Base-by-base conservation (phyloP, 1,284 basidiomycete genomes). In the Macrocystidia cucumis region DNA sequence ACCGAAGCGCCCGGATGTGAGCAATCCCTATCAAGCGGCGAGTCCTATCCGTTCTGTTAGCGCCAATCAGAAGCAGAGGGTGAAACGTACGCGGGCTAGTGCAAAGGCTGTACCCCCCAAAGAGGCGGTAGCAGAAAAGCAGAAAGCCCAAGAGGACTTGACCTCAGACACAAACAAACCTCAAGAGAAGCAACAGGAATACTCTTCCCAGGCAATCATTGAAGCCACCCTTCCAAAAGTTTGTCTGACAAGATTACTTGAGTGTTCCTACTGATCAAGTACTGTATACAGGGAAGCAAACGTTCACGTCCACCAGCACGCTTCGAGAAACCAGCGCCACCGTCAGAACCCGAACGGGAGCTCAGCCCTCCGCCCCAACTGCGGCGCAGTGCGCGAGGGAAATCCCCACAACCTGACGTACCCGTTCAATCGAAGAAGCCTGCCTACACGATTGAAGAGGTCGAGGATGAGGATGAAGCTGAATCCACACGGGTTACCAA, bases 171-270 rank as follows among this genome's bases (percentile, higher is more conserved):
- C n/a, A n/a, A n/a, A n/a, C n/a, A n/a, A n/a, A n/a, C n/a, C n/a
- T n/a, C 46, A 54, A 53, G 29, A 47, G 46, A 18, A 45, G 55
- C 31, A 52, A 18, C 11, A 54, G 20, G 60, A 66, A 38, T 46
- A 68, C 34, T 73, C 72, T 22, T 67, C 70, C 6, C 76, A 79
- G 42, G 70, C 71, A 19, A 77, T 82, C 32, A 78, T 84, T 35
- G 78, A 81, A 53, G 78, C 80, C 4, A 84, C 80, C 2, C 49
- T 84, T 9, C 80, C 80, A 4, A 79, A 75, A 65, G 80, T 79
- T 39, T 39, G 65, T 51, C 17, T 30, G 32, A 20, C 30, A 18
- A 34, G 28, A 23, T n/a, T 26, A 39, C 20, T 35, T 20, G 24
- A 39, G 13, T 17, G 14, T 14, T 23, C 18, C 11, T 17, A 11